Conservation (phyloP, 768 basidiomycete species). For the Leucocoprinus sp. region DNA sequence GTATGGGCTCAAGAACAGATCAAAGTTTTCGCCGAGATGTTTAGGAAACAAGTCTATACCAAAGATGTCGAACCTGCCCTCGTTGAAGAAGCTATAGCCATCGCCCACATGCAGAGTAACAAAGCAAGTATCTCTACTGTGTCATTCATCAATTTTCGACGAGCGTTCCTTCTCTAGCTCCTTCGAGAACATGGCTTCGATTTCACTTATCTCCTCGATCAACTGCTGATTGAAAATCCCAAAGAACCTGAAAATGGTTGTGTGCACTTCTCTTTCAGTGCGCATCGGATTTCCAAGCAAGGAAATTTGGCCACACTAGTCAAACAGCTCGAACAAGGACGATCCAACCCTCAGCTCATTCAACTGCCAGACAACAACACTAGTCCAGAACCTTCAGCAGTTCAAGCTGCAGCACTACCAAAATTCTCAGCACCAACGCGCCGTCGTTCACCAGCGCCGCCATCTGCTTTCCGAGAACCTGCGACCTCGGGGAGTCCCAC, state of each 20-base stretch:
- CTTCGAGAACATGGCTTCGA: slow-evolving; percentile 91
- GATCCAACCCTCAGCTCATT: neutral
- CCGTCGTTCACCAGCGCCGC: slow-evolving; percentile 21
- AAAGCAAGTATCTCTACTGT: slow-evolving; percentile 47
- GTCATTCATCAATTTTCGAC: neutral
- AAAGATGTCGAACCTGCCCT: slow-evolving; percentile 65
- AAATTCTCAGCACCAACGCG: slow-evolving; percentile 21
- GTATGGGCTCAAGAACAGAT: slow-evolving; percentile 90
- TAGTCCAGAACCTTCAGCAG: slow-evolving; percentile 7
- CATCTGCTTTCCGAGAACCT: slow-evolving; percentile 11
- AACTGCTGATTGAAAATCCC: slow-evolving; percentile 48
- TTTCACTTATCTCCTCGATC: slow-evolving; percentile 86
- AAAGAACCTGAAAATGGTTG: slow-evolving; percentile 25
- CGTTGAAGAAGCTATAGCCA: slow-evolving; percentile 69
- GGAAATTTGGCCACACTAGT: slow-evolving; percentile 12
- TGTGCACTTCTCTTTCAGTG: slow-evolving; percentile 24
- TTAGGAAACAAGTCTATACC: slow-evolving; percentile 86
- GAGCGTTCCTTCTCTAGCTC: slow-evolving; percentile 37
- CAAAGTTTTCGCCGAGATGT: slow-evolving; percentile 74
- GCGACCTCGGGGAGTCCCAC: slow-evolving; percentile 4
- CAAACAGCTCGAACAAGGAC: slow-evolving; percentile 13
- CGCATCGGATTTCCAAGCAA: slow-evolving; percentile 25
- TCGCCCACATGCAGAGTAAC: slow-evolving; percentile 73
- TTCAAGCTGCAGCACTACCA: slow-evolving; percentile 19
- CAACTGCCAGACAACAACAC: slow-evolving; percentile 1